phyloP scores from a whole-genome alignment of 2,329 filamentous ascomycete species.

The Aspergillus sp. region DNA sequence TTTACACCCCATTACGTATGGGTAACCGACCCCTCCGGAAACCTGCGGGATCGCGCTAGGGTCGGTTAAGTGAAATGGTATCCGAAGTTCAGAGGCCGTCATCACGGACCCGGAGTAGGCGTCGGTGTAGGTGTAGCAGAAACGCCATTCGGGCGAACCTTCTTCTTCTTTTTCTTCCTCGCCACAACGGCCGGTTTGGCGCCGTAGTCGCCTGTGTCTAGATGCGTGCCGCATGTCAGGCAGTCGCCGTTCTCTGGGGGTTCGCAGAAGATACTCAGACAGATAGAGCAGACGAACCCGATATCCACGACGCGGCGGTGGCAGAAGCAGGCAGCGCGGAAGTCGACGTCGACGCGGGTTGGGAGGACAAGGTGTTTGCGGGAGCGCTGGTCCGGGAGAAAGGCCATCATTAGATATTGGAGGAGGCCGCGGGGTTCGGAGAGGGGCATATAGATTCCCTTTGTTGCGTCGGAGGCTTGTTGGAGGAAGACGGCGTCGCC shows the following conservation, averaged over 20 bases:
- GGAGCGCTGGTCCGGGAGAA: slow-evolving; percentile 70
- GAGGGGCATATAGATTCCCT: slow-evolving; percentile 68
- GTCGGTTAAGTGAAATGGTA: background rate
- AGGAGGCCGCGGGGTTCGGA: slow-evolving; percentile 69
- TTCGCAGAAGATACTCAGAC: slow-evolving; percentile 87
- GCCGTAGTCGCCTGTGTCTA: slow-evolving; percentile 75
- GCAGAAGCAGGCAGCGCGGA: slow-evolving; percentile 97
- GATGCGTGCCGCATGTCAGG: slow-evolving; percentile 76
- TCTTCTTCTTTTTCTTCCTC: slow-evolving; percentile 74
- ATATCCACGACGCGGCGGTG: slow-evolving; percentile 87
- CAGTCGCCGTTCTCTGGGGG: slow-evolving; percentile 66
- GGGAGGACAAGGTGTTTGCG: slow-evolving; percentile 71
- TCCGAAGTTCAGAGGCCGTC: background rate
- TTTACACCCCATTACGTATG: background rate
- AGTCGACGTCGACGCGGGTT: slow-evolving; percentile 84
- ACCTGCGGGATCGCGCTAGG: no score
- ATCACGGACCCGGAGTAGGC: slow-evolving; percentile 39
- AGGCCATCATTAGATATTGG: slow-evolving; percentile 92
- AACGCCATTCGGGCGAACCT: slow-evolving; percentile 50
- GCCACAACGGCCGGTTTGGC: slow-evolving; percentile 73
- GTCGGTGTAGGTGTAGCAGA: slow-evolving; percentile 58
- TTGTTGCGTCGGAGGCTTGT: slow-evolving; percentile 77
- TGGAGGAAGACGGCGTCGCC: slow-evolving; percentile 90
- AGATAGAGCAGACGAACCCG: slow-evolving; percentile 95
- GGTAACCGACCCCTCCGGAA: no score